Evolutionary conservation across 169 alveolate genomes (phyloP).

Genomic region (Miamiensis avidus): DNA sequence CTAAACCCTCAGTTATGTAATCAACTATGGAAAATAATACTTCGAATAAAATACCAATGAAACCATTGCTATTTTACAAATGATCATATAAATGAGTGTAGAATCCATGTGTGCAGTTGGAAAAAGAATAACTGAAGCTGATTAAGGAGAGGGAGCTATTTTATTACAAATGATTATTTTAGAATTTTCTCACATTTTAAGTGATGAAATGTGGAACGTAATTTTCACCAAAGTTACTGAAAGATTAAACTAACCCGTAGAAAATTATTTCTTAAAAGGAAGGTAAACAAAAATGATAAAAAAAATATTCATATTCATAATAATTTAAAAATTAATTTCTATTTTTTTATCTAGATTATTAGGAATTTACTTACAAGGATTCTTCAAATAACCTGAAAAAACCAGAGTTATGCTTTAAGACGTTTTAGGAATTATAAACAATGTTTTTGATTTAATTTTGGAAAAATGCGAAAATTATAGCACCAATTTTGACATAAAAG

Average conservation of each 20-base stretch:
- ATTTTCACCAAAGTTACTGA: slow-evolving; percentile 20
- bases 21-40: slow-evolving; percentile 49
- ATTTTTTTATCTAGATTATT: slow-evolving; percentile 31
- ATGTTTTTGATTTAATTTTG: slow-evolving; percentile 8
- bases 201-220: slow-evolving; percentile 47
- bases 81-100: slow-evolving; percentile 39
- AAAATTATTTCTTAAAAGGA: slow-evolving; percentile 15
- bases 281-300: slow-evolving; percentile 24
- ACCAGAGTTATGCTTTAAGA: background rate
- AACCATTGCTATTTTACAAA: slow-evolving; percentile 12
- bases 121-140: slow-evolving; percentile 12
- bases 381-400: background rate
- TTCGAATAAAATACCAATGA: slow-evolving; percentile 29
- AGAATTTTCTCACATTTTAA: slow-evolving; percentile 14
- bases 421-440: slow-evolving; percentile 4
- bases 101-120: slow-evolving; percentile 33
- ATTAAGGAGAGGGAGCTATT: slow-evolving; percentile 59
- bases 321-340: slow-evolving; percentile 23
- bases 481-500: slow-evolving; percentile 8
- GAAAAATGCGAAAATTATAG: background rate
- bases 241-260: slow-evolving; percentile 6
- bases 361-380: slow-evolving; percentile 11
- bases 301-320: slow-evolving; percentile 26
- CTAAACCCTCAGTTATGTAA: slow-evolving; percentile 40
- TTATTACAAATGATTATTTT: slow-evolving; percentile 45